Conservation (phyloP, 2,329 filamentous ascomycete species). For the Colletotrichum sp. region DNA sequence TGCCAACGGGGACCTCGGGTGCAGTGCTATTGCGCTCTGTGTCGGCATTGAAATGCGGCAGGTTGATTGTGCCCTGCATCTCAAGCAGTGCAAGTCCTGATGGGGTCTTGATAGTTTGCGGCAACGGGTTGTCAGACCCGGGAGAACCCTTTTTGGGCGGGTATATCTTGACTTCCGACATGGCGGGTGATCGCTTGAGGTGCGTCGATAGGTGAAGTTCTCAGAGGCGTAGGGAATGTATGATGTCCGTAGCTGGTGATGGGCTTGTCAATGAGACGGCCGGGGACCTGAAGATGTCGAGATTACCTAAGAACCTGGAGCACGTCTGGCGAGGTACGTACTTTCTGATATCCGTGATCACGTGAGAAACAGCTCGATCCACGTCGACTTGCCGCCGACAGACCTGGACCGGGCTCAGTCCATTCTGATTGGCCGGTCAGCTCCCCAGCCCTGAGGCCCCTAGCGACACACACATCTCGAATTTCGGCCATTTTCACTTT, state of each 20-base stretch:
- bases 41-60: slow-evolving; percentile 53
- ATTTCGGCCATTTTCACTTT: slow-evolving; percentile 29
- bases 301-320: not conserved
- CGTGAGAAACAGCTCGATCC: not conserved
- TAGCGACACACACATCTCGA: not conserved
- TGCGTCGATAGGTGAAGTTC: not conserved
- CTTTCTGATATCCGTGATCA: rapidly evolving
- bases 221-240: not conserved
- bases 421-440: not conserved
- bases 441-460: not conserved
- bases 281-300: not conserved
- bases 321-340: not conserved
- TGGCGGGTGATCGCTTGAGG: slow-evolving; percentile 12
- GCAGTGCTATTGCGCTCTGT: slow-evolving; percentile 26
- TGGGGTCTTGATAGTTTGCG: slow-evolving; percentile 84
- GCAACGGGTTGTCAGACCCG: slow-evolving; percentile 62
- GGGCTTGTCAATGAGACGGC: not conserved
- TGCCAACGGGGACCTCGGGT: slow-evolving; percentile 63
- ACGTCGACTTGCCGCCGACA: not conserved
- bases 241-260: not conserved
- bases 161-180: slow-evolving; percentile 47
- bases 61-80: slow-evolving; percentile 88
- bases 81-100: slow-evolving; percentile 89
- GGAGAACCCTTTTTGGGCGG: slow-evolving; percentile 31
- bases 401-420: not conserved